Evolutionary conservation across 352 stramenopile species (phyloP), one percentile per base, ranked within the genome.

Genomic region (Phytophthora fragariaefolia): DNA sequence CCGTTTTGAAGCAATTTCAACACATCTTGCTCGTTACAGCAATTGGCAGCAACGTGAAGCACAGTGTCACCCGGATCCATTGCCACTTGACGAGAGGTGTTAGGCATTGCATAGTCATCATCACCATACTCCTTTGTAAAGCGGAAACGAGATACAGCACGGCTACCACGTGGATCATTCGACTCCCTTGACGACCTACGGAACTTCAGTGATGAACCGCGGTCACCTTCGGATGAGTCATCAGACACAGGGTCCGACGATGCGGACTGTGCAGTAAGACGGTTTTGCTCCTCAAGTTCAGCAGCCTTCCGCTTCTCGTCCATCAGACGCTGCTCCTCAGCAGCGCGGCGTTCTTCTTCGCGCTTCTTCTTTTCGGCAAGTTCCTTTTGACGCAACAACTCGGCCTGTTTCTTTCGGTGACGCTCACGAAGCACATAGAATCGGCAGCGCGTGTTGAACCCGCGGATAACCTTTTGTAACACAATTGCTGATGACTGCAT

Each of bases 21-120:
- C 26, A 96, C 85, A 47, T 96, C 89, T 67, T 90, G 85, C 50
- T 93, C 85, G 47, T 94, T 93, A 62, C 85, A 93, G 69, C 85
- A 95, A 65, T 95, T 96, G 0, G 85, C 85, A 32, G 89, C 89
- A 12, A 96, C 82, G 67, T 96, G 89, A 13, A 96, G 71, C 49
- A 94, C 89, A 22, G 87, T 96, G 53, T 96, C 87, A 69, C 89
- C 89, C 9, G 87, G 87, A 43, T 91, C 85, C 87, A 94, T 96
- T 10, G 85, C 86, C 40, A 96, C 87, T 4, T 87, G 85, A 6
- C 87, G 85, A 34, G 85, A 85, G 23, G 73, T 80, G 42, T 91
- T 76, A 38, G 68, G 68, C 60, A 80, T 77, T 6, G 72, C 66
- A 36, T 74, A 65, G 9, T 76, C 62, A 50, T 92, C 83, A 38